Conservation (phyloP, 345 rosid genomes). For the Barbarea vulgaris region DNA sequence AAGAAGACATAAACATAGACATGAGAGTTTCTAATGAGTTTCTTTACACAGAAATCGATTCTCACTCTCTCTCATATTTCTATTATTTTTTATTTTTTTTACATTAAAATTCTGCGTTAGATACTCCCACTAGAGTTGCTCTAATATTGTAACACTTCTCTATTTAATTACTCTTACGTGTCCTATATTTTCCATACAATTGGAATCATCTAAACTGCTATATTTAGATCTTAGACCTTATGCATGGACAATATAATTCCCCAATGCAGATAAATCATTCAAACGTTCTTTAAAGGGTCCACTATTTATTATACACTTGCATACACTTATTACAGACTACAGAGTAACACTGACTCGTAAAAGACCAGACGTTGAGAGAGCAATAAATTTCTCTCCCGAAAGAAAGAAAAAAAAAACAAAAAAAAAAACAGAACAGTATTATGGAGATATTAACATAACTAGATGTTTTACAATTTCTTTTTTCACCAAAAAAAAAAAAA, state of each 20-base stretch:
- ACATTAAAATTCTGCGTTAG: too few species aligned
- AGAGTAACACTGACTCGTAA: constrained; percentile 18
- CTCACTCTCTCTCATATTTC: too few species aligned
- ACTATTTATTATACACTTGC: background rate
- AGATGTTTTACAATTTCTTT: too few species aligned
- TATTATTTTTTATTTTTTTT: too few species aligned
- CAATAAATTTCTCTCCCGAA: constrained; percentile 19
- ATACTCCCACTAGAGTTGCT: too few species aligned
- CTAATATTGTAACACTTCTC: background rate
- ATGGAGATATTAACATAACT: constrained; percentile 4
- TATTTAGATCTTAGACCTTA: background rate
- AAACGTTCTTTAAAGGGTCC: background rate
- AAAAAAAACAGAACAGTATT: background rate
- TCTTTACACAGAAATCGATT: too few species aligned
- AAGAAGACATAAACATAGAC: too few species aligned
- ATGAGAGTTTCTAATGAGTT: too few species aligned
- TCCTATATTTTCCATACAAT: background rate
- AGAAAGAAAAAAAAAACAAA: background rate
- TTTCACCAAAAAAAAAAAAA: too few species aligned
- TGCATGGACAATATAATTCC: background rate
- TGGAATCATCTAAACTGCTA: background rate
- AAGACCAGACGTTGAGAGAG: background rate
- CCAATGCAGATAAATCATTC: background rate
- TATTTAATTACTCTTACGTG: background rate
- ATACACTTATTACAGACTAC: background rate